Conservation (phyloP, 495 filamentous ascomycete species). For the Neurospora sublineolata region DNA sequence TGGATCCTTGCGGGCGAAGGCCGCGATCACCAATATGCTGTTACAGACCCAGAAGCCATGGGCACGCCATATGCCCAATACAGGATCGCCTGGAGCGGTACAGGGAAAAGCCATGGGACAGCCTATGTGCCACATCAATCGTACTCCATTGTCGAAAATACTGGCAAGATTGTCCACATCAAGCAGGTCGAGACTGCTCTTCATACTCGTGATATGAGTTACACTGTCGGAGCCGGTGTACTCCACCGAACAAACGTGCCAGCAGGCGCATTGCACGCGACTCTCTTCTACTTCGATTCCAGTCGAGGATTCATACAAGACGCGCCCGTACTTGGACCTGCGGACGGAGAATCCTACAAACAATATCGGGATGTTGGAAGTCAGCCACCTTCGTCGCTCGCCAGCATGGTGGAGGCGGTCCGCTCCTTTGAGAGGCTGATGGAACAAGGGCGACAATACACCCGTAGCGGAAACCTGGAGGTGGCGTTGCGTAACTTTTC, state of each 20-base stretch:
- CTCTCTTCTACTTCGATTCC: conserved; percentile 14
- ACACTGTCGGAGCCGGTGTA: conserved; percentile 6
- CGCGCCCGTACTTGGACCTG: conserved; percentile 10
- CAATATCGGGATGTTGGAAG: conserved; percentile 7
- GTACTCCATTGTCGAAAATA: conserved; percentile 9
- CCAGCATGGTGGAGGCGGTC: conserved; percentile 2
- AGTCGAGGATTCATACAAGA: conserved; percentile 7
- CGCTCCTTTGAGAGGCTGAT: conserved; percentile 7
- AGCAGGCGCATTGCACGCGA: conserved; percentile 8
- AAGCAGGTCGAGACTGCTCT: not conserved
- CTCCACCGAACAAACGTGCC: conserved; percentile 6
- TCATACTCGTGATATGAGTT: conserved; percentile 4
- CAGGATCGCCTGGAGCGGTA: conserved; percentile 8
- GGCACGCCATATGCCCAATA: conserved; percentile 11
- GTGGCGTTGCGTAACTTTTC: not conserved
- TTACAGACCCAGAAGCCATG: not conserved
- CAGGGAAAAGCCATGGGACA: conserved; percentile 1
- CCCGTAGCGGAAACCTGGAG: not conserved
- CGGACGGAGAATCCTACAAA: conserved; percentile 6
- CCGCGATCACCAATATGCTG: conserved; percentile 4
- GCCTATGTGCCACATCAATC: conserved; percentile 8
- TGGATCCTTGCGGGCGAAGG: conserved; percentile 19
- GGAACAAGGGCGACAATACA: not conserved
- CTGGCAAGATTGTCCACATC: not conserved
- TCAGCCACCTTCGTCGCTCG: conserved; percentile 4